Evolutionary conservation across 2,329 filamentous ascomycete species (phyloP), one percentile per base, ranked within the genome.

Genomic region (Dactylellina leptospora): DNA sequence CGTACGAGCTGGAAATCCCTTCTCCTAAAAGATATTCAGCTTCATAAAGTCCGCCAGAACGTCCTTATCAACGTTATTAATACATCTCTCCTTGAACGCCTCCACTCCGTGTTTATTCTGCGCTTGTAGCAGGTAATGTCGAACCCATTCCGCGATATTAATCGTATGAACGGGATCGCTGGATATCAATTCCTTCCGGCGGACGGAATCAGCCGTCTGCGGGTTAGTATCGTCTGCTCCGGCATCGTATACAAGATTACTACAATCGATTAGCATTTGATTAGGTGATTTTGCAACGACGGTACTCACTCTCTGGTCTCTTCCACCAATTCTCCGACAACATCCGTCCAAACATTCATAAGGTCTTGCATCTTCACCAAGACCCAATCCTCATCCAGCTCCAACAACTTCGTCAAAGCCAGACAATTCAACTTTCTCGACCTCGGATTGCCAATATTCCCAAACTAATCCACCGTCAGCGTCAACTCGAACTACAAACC

Each of bases 21-120:
- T 13, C 48, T 8, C 27, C 28, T 61, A 71, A 47, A 72, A 72
- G 13, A 72, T 63, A 38, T 64, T 59, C 11, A 72, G 55, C 28
- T 76, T 76, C 75, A 83, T 80, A 77, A 92, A 93, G n/a, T 83
- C 85, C 9, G 82, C 82, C 73, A 93, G 76, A 13, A 93, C 85
- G 69, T 92, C 87, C 75, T 83, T 84, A 78, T 95, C 91, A 23
- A 95, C 89, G 74, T 92, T 90, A n/a, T 83, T 83, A 11, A 87
- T 80, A 86, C 88, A 93, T 54, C 88, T 83, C 61, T 85, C 83
- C 78, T 88, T 84, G 78, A 95, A 93, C 2, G 78, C 80, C 53
- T 85, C 82, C 0, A 90, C 90, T 1, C 90, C 90, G 2, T 83
- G 83, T 2, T 82, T 81, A 54, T 81, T 81, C 18, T 92, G 84